phyloP scores from a whole-genome alignment of 2,329 filamentous ascomycete genomes.

The Clathrospora elynae region DNA sequence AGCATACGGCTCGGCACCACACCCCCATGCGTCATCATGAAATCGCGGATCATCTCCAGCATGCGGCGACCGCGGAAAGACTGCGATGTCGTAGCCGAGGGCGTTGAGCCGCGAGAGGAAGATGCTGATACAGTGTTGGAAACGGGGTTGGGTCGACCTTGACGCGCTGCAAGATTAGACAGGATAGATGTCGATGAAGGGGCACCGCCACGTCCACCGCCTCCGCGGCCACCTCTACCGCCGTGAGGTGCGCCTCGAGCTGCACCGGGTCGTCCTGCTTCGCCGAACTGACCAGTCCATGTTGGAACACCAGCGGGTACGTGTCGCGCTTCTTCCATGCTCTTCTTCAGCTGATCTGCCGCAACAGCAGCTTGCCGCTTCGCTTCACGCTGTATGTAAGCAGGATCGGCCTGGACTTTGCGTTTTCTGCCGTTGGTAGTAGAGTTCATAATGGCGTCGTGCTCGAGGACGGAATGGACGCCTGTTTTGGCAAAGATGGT shows the following conservation, averaged over 20 bases:
- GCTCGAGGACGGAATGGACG: conserved; percentile 89
- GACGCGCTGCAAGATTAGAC: conserved; percentile 51
- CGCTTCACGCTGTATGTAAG: conserved; percentile 81
- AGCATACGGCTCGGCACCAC: conserved; percentile 81
- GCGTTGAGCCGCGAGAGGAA: conserved; percentile 37
- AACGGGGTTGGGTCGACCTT: conserved; percentile 35
- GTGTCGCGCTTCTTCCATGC: conserved; percentile 71
- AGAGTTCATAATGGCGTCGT: conserved; percentile 77
- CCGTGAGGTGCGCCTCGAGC: conserved; percentile 50
- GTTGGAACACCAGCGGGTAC: conserved; percentile 85
- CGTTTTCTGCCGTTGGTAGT: conserved; percentile 58
- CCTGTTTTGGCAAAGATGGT: conserved; percentile 85
- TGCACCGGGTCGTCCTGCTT: conserved; percentile 67
- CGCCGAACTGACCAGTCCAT: conserved; percentile 87
- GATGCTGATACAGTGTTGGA: conserved; percentile 13
- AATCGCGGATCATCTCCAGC: conserved; percentile 69
- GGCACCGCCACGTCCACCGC: conserved; percentile 46
- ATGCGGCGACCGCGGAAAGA: conserved; percentile 50
- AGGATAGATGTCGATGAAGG: conserved; percentile 52
- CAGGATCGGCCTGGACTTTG: conserved; percentile 73
- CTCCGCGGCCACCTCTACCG: conserved; percentile 42
- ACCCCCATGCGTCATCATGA: conserved; percentile 77
- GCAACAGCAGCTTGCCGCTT: conserved; percentile 78
- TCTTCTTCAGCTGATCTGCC: conserved; percentile 73
- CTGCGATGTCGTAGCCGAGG: conserved; percentile 31